phyloP scores from a whole-genome alignment of 352 stramenopile genomes.

The Globisporangium carolinianum region DNA sequence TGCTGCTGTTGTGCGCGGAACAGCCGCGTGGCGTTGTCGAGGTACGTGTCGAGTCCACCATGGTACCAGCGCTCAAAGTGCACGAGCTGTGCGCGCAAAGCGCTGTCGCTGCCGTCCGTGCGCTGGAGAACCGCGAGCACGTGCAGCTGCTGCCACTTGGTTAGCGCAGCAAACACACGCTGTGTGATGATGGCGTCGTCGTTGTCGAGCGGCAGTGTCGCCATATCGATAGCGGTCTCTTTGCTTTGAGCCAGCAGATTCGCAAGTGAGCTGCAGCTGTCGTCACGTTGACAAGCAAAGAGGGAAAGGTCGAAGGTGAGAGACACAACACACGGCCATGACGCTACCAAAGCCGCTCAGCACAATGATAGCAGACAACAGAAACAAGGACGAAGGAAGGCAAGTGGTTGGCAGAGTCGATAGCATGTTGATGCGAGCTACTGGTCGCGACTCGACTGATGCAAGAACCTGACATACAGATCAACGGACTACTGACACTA shows the following conservation, averaged over 20 bases:
- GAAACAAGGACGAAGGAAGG: not conserved
- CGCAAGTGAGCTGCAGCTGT: not conserved
- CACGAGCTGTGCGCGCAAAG: constrained; percentile 35
- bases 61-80: constrained; percentile 67
- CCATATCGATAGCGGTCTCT: not conserved
- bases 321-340: not conserved
- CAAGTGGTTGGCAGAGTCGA: not conserved
- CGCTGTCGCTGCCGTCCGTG: not conserved
- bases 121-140: constrained; percentile 25
- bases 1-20: constrained; percentile 20
- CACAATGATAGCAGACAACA: not conserved
- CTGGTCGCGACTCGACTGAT: no score
- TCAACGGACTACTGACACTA: not conserved
- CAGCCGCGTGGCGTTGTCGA: constrained; percentile 39
- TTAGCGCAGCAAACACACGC: constrained; percentile 21
- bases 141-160: constrained; percentile 33
- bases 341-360: no score
- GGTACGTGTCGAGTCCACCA: constrained; percentile 47
- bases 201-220: not conserved
- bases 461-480: no score
- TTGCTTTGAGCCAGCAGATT: no score
- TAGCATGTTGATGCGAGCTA: not conserved
- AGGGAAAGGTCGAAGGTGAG: not conserved
- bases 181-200: not conserved
- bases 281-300: not conserved